Evolutionary conservation across 2,329 filamentous ascomycete species (phyloP), one percentile per base, ranked within the genome.

Genomic region (Bipolaris gigantea): DNA sequence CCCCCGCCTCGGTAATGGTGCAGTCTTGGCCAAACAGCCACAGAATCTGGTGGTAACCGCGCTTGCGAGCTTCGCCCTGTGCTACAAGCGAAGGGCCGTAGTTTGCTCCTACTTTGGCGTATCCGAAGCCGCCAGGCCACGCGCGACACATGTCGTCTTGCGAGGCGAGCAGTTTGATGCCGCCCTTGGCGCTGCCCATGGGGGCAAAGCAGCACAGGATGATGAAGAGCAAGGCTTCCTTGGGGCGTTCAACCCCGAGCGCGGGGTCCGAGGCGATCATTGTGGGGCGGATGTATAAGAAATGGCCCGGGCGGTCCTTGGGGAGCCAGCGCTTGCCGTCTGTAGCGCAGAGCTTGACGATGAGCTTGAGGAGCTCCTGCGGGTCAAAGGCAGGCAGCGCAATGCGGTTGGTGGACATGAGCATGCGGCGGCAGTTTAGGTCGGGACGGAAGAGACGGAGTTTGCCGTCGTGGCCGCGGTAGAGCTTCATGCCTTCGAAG

Each of bases 51-150:
- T 93, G 85, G 76, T 86, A 97, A 0, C 93, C 92, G 36, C 83
- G 77, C 10, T 78, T 79, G 51, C 86, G 79, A 3, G 92, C 92
- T 73, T 92, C 89, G 16, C 82, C 82, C 44, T 92, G 92, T 3
- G 90, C 89, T 49, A 90, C 81, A 49, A 97, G 81, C 18, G 85
- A 87, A 16, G 92, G 92, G 0, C 92, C 92, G 74, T 96, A 97
- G 80, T 96, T 97, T 57, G 92, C 92, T 50, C 92, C 92, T 32
- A 97, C 84, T 77, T 97, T 97, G 56, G 92, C 91, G 70, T 89
- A 92, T 0, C 92, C 92, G 73, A 95, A 96, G 9, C 93, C 92
- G 57, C 92, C 92, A 18, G 90, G 91, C 92, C 92, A 97, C 11
- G 92, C 92, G 61, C 92, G 88, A 53, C 96, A 86, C 80, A 88